Base-by-base conservation (phyloP, 1,284 basidiomycete genomes). In the Irpex sp. region DNA sequence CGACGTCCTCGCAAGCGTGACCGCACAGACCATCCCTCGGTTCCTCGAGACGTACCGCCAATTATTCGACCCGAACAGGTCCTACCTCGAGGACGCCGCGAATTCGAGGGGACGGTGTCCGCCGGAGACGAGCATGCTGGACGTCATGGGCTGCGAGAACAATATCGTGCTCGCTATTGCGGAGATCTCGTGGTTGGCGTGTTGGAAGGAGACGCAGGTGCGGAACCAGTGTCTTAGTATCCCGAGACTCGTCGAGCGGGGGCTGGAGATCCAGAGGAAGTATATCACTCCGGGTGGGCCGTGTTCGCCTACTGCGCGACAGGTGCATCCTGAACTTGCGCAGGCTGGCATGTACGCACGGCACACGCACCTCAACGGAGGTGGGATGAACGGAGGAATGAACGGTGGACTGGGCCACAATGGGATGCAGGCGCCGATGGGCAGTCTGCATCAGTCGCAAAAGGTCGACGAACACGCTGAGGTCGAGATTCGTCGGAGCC, bases 71-170 rank as follows among this genome's bases (percentile, higher is more conserved):
- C 63, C 68, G n/a, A 66, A 69, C 13, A 76, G 77, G 50, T 75
- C 77, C 61, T 76, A 82, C 60, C 71, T 75, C 62, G 76, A 78
- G 51, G 75, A 75, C 60, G 57, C 60, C 33, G 60, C 64, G 56
- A 36, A 50, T 3, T 9, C 9, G 53, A 15, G 7, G 53, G 8
- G 31, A 15, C 13, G 53, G 1, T 19, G 50, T 49, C 57, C 63
- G 49, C 71, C 77, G 62, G 70, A 80, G 73, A 73, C 87, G 58
- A 80, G 85, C 31, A 93, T 93, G 90, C 80, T 92, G 74, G 79
- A 82, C 49, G 83, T 90, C 7, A 93, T 93, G 91, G 92, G 92
- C n/a, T 92, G 90, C 78, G 89, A 91, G 69, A 90, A 90, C 75
- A 76, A 78, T 64, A 84, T 91, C 67, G 85, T 93, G 53, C 89